Base-by-base conservation (phyloP, 208 protist species). In the Crithidia bombi region DNA sequence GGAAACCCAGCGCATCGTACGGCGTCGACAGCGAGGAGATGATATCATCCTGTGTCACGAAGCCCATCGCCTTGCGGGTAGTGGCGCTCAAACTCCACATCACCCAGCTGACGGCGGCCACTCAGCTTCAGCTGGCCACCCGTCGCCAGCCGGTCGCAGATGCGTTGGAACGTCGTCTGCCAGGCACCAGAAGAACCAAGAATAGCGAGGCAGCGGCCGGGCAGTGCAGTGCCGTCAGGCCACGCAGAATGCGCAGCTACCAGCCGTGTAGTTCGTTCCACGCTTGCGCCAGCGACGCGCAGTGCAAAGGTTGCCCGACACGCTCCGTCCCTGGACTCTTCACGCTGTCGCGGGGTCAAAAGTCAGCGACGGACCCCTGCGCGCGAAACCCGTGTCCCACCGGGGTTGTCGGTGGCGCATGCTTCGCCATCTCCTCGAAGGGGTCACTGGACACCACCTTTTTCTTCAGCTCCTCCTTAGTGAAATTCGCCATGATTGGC, bases 11-110 rank as follows among this genome's bases (percentile, higher is more conserved):
- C 23, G 86, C 71, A 50, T 87, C 85, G 46, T 85, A 73, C 32
- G 88, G 88, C 38, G 88, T 96, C 51, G 75, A 70, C 26, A 88
- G 65, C 25, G 69, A 62, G 12, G 83, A 90, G 54, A 94, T 71
- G 61, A 96, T 85, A 58, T 96, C 91, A 58, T 94, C 86, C 75
- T 96, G 91, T 32, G 75, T 69, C 38, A 96, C 91, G 73, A 93
- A 94, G 35, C 86, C 88, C 44, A 94, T 73, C 30, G 78, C 66
- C 65, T 87, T 87, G 50, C 80, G 80, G n/a, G 71, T 86, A 90
- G 35, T 75, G 68, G n/a, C 73, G 82, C 44, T 83, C 65, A 63
- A 78, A 88, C 63, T 80, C 76, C 32, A 80, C 71, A 28, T 92
- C 88, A 23, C 88, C 88, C 17, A 94, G 79, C 79, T 91, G 84